Conservation (phyloP, 2,329 filamentous ascomycete genomes). For the Fusarium veterinarium region DNA sequence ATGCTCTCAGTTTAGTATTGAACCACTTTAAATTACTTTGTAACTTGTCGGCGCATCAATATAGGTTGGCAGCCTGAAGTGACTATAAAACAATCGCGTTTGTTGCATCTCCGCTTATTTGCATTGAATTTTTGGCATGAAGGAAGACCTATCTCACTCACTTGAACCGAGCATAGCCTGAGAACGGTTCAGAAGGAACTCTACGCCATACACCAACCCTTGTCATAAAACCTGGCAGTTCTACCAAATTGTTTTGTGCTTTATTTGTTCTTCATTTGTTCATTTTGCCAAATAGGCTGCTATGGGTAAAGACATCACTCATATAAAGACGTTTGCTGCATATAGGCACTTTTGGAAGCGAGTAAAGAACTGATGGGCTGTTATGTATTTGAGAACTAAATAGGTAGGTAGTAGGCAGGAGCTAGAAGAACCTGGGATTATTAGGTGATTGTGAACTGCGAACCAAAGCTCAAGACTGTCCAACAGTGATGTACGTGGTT, state of each 20-base stretch:
- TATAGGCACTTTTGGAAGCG: background rate
- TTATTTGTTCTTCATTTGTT: background rate
- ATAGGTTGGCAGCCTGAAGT: background rate
- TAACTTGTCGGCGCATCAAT: background rate
- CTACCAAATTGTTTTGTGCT: background rate
- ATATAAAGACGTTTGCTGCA: background rate
- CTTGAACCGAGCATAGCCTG: background rate
- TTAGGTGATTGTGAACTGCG: background rate
- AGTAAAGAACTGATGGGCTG: background rate
- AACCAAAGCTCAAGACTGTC: background rate
- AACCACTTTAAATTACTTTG: background rate
- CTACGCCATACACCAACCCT: background rate
- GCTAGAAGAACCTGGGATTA: background rate
- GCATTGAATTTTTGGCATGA: constrained; percentile 42
- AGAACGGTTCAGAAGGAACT: background rate
- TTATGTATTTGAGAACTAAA: background rate
- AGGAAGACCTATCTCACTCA: background rate
- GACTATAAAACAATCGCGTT: constrained; percentile 44
- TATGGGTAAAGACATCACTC: background rate
- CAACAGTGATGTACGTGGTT: background rate
- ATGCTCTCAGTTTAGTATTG: background rate
- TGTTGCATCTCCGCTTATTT: constrained; percentile 50
- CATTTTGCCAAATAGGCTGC: background rate
- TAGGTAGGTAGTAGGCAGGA: background rate
- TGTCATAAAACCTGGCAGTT: background rate